These are phyloP conservation scores for Eucalyptus dawsonii DNA, from an alignment of 345 rosid species.

Conservation along the genomic window DNA sequence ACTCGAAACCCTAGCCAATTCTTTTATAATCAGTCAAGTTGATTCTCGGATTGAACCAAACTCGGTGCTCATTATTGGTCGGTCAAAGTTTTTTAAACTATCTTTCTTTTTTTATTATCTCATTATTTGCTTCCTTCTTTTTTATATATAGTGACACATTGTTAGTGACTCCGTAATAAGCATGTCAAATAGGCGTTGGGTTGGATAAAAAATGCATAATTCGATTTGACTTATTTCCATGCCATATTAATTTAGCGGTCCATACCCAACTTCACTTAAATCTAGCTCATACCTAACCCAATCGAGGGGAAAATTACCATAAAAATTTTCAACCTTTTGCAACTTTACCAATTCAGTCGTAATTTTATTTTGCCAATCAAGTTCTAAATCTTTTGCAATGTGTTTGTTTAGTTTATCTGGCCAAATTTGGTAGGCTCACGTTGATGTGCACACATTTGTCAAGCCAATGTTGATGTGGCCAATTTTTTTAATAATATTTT, in stretches of 20 bases:
- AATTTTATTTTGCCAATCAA: too few species aligned
- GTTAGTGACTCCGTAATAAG: neutral
- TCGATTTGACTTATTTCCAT: neutral
- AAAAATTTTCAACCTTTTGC: too few species aligned
- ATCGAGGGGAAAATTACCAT: too few species aligned
- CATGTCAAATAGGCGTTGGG: neutral
- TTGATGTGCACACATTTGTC: too few species aligned
- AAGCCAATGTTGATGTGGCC: too few species aligned
- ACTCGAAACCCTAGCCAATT: neutral
- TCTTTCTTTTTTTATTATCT: neutral
- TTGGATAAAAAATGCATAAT: neutral
- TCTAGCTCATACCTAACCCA: neutral
- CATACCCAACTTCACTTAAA: neutral
- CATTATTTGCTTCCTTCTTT: too few species aligned
- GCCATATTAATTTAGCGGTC: neutral
- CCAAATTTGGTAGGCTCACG: too few species aligned
- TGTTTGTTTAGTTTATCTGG: too few species aligned
- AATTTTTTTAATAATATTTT: too few species aligned
- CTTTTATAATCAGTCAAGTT: rapidly evolving
- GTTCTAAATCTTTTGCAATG: too few species aligned
- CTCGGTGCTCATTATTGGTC: neutral
- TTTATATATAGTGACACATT: neutral
- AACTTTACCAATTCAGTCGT: too few species aligned
- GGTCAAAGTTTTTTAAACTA: too few species aligned
- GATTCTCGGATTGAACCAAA: neutral